These are phyloP conservation scores for Calonectria hawksworthii DNA, from an alignment of 2,329 filamentous ascomycete species.

Conservation along the genomic window DNA sequence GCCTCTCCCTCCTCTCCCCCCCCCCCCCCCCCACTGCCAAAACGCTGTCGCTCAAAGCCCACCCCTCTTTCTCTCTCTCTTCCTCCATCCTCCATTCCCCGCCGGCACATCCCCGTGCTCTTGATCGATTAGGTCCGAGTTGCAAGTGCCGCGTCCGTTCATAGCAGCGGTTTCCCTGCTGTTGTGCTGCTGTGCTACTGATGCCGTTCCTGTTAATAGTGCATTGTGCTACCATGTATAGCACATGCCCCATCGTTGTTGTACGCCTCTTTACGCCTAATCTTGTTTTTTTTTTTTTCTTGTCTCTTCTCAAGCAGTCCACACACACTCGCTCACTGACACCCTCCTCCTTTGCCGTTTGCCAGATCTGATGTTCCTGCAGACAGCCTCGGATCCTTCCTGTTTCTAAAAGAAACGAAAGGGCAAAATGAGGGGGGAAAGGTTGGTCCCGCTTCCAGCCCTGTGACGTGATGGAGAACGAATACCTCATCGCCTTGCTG, in stretches of 20 bases:
- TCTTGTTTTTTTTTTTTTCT: not conserved
- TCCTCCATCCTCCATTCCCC: not conserved
- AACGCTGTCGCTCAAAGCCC: too few species aligned
- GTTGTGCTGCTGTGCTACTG: not conserved
- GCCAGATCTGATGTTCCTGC: constrained; percentile 47
- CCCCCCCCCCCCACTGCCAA: too few species aligned
- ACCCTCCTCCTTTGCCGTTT: constrained; percentile 15
- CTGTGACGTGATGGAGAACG: constrained; percentile 16
- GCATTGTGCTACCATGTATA: not conserved
- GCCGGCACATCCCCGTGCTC: not conserved
- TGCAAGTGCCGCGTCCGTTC: constrained; percentile 24
- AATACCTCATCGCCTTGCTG: constrained; percentile 8
- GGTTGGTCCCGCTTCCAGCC: constrained; percentile 2
- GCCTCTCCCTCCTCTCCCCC: too few species aligned
- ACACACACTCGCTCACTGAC: not conserved
- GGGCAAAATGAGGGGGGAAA: not conserved
- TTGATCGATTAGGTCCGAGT: constrained; percentile 12
- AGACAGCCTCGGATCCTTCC: constrained; percentile 41
- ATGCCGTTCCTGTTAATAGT: constrained; percentile 1
- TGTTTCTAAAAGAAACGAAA: constrained; percentile 3
- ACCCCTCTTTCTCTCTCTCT: too few species aligned
- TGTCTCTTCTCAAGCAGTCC: not conserved
- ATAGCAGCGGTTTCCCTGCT: constrained; percentile 2
- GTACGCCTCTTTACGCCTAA: not conserved
- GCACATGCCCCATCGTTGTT: not conserved